Percentiles rank a stretch among this genome's conserved stretches.
phyloP scores from a whole-genome alignment of 2,329 filamentous ascomycete genomes.

The Penicillium sp. region DNA sequence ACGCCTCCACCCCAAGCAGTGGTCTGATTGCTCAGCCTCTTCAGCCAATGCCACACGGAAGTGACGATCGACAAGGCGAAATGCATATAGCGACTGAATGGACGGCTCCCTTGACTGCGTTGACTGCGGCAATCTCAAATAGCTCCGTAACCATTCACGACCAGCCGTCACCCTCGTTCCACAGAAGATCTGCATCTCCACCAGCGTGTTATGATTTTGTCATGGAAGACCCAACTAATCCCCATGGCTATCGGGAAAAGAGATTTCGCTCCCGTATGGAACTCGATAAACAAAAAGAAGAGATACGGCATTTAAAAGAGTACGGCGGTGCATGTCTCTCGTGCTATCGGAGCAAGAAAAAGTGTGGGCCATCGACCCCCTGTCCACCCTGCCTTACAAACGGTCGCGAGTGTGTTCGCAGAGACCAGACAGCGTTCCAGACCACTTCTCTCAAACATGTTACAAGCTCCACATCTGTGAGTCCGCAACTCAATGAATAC shows the following conservation, averaged over 20 bases:
- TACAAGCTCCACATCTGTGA: background rate
- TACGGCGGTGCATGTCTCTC: conserved; percentile 30
- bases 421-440: background rate
- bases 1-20: background rate
- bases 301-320: conserved; percentile 18
- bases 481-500: background rate
- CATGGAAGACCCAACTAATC: conserved; percentile 17
- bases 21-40: background rate
- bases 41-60: background rate
- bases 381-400: conserved; percentile 21
- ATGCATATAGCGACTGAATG: background rate
- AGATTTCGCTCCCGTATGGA: conserved; percentile 11
- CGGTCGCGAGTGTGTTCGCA: conserved; percentile 24
- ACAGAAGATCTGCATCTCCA: background rate
- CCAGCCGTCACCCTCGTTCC: background rate
- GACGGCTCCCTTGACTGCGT: background rate
- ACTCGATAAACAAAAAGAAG: conserved; percentile 14
- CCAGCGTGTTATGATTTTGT: conserved; percentile 3
- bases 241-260: conserved; percentile 3
- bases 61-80: background rate
- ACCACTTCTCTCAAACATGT: background rate
- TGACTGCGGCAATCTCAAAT: background rate
- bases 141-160: background rate
- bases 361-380: conserved; percentile 18
- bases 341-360: conserved; percentile 30